Conservation (phyloP, 306 rosid genomes). For the Cicer bijugum region DNA sequence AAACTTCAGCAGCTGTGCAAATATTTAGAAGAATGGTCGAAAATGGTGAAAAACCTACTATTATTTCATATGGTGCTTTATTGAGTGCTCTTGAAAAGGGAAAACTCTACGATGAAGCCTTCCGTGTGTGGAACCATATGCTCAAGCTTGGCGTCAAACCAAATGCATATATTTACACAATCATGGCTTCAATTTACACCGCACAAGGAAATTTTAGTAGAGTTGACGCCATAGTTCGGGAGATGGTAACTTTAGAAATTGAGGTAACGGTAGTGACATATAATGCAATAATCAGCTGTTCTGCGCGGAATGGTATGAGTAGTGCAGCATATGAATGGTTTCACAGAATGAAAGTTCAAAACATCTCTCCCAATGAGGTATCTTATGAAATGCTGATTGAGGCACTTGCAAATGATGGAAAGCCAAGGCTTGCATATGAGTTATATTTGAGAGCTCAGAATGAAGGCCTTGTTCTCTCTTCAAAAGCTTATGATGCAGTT, state of each 20-base stretch:
- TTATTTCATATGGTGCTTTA: constrained; percentile 88
- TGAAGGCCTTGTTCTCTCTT: constrained; percentile 68
- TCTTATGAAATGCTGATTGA: constrained; percentile 84
- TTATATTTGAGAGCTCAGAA: constrained; percentile 67
- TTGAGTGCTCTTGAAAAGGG: constrained; percentile 96
- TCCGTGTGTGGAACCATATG: constrained; percentile 90
- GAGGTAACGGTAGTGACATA: constrained; percentile 85
- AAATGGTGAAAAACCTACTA: constrained; percentile 85
- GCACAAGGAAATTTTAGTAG: constrained; percentile 76
- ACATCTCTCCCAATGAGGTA: constrained; percentile 70
- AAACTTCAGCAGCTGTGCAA: constrained; percentile 80
- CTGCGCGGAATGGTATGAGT: constrained; percentile 67
- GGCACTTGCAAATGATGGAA: constrained; percentile 85
- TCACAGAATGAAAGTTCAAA: constrained; percentile 77
- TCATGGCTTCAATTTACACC: constrained; percentile 84
- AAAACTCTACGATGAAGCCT: constrained; percentile 83
- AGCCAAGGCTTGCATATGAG: constrained; percentile 88
- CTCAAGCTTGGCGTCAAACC: constrained; percentile 78
- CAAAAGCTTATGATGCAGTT: constrained; percentile 76
- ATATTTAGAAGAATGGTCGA: constrained; percentile 91
- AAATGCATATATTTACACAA: constrained; percentile 80
- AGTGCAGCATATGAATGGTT: constrained; percentile 92
- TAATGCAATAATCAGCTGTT: constrained; percentile 83
- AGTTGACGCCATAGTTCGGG: constrained; percentile 75
- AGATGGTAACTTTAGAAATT: constrained; percentile 66